These are phyloP conservation scores for Ilex aquifolium DNA, from an alignment of 257 asterid genomes.

Conservation along the genomic window DNA sequence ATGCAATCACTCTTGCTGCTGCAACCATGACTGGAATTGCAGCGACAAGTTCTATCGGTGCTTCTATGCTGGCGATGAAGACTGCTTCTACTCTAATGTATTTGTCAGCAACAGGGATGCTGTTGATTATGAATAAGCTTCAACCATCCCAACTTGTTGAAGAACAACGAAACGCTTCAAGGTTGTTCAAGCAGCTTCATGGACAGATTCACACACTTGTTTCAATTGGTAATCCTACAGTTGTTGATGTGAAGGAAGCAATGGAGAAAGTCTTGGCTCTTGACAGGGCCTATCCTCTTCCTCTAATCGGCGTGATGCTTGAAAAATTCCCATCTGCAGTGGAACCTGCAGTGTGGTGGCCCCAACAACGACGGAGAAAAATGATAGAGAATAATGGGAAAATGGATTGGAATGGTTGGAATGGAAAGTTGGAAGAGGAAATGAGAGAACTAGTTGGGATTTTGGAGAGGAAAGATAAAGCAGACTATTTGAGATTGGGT, in stretches of 20 bases:
- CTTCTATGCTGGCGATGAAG: background rate
- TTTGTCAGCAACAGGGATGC: conserved; percentile 15
- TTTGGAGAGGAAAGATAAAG: conserved; percentile 16
- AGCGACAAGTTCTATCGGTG: background rate
- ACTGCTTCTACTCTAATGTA: conserved; percentile 8
- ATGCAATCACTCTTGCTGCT: background rate
- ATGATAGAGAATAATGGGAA: background rate
- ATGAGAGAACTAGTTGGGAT: conserved; percentile 16
- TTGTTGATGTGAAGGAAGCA: conserved; percentile 3
- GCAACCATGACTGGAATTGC: background rate
- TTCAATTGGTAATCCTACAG: background rate
- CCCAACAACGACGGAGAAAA: background rate
- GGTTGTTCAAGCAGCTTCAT: conserved; percentile 20
- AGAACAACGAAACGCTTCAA: conserved; percentile 20
- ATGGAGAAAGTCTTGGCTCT: conserved; percentile 20
- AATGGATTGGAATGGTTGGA: conserved; percentile 5
- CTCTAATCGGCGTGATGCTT: conserved; percentile 22
- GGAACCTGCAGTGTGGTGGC: conserved; percentile 26
- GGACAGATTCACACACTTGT: conserved; percentile 10
- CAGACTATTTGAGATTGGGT: conserved; percentile 18
- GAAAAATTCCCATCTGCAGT: conserved; percentile 21
- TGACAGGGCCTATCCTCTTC: conserved; percentile 28
- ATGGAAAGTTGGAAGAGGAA: conserved; percentile 4
- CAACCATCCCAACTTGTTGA: conserved; percentile 32
- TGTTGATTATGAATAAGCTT: conserved; percentile 21